A percentile compares a stretch with the other conserved stretches of the same genome.
Evolutionary conservation across 2,329 filamentous ascomycete species (phyloP).

Genomic region (Sarocladium strictum): DNA sequence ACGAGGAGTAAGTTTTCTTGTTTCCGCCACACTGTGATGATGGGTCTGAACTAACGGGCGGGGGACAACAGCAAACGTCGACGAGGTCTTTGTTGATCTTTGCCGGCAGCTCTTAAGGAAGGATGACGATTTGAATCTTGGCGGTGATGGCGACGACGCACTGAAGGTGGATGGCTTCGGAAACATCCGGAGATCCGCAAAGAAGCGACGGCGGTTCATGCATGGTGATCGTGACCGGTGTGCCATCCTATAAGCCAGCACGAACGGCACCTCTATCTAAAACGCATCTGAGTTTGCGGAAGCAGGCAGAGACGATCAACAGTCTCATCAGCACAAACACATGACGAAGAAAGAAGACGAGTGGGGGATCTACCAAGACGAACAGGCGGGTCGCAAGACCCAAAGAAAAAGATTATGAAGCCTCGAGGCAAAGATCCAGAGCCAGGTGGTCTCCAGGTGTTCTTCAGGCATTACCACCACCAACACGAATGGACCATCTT

Average conservation of each 20-base stretch:
- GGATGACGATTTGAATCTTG: slow-evolving; percentile 45
- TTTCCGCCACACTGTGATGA: not conserved
- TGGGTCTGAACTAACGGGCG: not conserved
- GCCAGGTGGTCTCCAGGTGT: no score
- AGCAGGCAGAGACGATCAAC: no score
- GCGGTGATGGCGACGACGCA: slow-evolving; percentile 31
- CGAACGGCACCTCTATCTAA: no score
- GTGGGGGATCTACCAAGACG: no score
- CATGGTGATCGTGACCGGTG: slow-evolving; percentile 32
- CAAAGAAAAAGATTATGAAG: no score
- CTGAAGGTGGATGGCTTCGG: slow-evolving; percentile 33
- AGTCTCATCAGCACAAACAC: no score
- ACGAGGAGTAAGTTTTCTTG: slow-evolving; percentile 52
- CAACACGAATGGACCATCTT: no score
- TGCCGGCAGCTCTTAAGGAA: slow-evolving; percentile 77
- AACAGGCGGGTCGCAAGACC: no score
- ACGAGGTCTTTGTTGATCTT: slow-evolving; percentile 82
- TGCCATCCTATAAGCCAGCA: slow-evolving; percentile 33
- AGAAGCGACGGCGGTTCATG: slow-evolving; percentile 23
- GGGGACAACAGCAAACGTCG: slow-evolving; percentile 64
- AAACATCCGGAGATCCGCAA: slow-evolving; percentile 21
- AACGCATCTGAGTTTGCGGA: no score
- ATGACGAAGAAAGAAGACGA: no score
- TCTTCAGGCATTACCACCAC: no score
- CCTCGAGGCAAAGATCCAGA: no score